A percentile compares a stretch with the other conserved stretches of the same genome.
phyloP scores from a whole-genome alignment of 192 early-diverging fungal species.

The Linnemannia hyalina region DNA sequence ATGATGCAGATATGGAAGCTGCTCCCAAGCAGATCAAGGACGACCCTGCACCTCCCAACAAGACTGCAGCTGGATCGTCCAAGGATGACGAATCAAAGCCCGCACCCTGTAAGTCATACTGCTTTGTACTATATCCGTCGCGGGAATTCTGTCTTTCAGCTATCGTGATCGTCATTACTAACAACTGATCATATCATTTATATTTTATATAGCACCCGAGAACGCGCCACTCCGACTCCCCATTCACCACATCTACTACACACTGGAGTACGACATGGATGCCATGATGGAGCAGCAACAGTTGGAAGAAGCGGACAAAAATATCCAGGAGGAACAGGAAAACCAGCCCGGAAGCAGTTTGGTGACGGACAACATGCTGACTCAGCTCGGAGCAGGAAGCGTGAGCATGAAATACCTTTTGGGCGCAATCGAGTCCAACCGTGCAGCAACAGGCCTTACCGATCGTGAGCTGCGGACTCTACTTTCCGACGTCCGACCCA shows the following conservation, averaged over 20 bases:
- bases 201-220: conserved; percentile 16
- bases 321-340: conserved; percentile 40
- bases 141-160: background rate
- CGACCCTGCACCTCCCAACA: background rate
- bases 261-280: conserved; percentile 73
- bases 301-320: conserved; percentile 49
- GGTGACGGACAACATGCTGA: conserved; percentile 26
- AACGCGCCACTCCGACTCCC: conserved; percentile 51
- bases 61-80: background rate
- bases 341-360: conserved; percentile 40
- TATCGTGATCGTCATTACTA: background rate
- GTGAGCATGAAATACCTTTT: conserved; percentile 76
- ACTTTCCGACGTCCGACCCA: conserved; percentile 82
- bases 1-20: conserved; percentile 45
- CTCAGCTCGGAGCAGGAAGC: conserved; percentile 38
- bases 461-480: conserved; percentile 81
- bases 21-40: conserved; percentile 11
- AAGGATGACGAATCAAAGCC: background rate
- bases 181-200: background rate
- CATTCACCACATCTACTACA: conserved; percentile 76
- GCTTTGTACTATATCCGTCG: background rate
- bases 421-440: conserved; percentile 78
- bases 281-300: conserved; percentile 67
- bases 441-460: conserved; percentile 71
- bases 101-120: background rate